Evolutionary conservation across 805 yeast species (phyloP).

Genomic region (Kuraishia piskuri): DNA sequence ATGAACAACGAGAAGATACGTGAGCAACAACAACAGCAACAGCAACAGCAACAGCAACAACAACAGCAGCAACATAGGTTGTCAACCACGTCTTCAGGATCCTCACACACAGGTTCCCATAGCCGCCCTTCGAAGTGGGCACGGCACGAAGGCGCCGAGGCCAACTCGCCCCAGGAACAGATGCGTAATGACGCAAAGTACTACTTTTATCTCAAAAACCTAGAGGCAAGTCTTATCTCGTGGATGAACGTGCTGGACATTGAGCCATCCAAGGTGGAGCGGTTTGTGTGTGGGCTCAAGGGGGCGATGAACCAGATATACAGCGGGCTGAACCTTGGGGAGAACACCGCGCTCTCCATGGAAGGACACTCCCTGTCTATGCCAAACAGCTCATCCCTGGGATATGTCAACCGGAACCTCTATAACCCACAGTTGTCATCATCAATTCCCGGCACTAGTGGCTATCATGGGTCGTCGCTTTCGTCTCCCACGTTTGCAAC

Average conservation of each 20-base stretch:
- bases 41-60: slow-evolving; percentile 7
- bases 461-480: neutral
- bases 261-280: slow-evolving; percentile 3
- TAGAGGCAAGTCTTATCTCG: slow-evolving; percentile 15
- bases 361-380: no score
- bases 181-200: slow-evolving; percentile 15
- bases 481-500: neutral
- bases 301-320: neutral
- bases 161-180: slow-evolving; percentile 11
- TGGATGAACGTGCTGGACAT: slow-evolving; percentile 17
- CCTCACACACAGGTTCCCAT: slow-evolving; percentile 8
- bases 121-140: neutral
- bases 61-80: neutral
- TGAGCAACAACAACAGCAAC: slow-evolving; percentile 5
- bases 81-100: slow-evolving; percentile 2
- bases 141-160: neutral
- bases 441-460: neutral
- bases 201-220: slow-evolving; percentile 16
- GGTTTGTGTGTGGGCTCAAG: neutral
- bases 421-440: neutral
- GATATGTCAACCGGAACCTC: neutral
- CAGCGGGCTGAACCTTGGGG: neutral
- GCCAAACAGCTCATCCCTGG: no score
- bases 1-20: slow-evolving; percentile 19
- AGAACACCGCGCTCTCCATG: neutral